Conservation (phyloP, 352 stramenopile species). For the Phytophthora ohioensis region DNA sequence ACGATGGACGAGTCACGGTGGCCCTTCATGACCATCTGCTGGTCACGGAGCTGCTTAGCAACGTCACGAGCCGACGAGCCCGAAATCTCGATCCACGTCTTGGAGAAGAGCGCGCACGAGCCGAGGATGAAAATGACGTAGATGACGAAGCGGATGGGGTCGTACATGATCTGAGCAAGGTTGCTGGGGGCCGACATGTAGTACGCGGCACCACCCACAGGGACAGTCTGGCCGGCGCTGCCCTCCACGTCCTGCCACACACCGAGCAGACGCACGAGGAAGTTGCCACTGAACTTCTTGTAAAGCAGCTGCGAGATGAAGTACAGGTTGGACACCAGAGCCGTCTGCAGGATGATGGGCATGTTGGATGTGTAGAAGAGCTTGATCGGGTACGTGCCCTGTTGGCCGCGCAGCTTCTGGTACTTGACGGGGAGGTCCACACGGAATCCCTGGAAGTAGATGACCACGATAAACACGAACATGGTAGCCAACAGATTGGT, state of each 20-base stretch:
- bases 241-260: conserved; percentile 98
- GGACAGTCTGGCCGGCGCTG: conserved; percentile 93
- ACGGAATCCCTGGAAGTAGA: conserved; percentile 99
- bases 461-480: conserved; percentile 99
- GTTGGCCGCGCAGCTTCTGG: conserved; percentile 98
- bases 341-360: conserved; percentile 99
- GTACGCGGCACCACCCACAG: conserved; percentile 97
- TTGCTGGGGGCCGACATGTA: conserved; percentile 98
- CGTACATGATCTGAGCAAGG: conserved; percentile 97
- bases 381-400: conserved; percentile 99
- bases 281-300: conserved; percentile 98
- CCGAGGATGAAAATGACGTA: conserved; percentile 99
- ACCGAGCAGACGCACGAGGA: conserved; percentile 97
- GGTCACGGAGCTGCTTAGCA: conserved; percentile 98
- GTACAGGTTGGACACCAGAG: conserved; percentile 99
- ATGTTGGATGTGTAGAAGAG: conserved; percentile 99
- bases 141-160: conserved; percentile 98
- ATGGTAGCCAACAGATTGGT: conserved; percentile 99
- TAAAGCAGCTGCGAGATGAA: conserved; percentile 99
- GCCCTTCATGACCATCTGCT: conserved; percentile 99
- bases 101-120: conserved; percentile 98
- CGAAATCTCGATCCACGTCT: conserved; percentile 99
- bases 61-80: conserved; percentile 97
- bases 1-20: conserved; percentile 98
- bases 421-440: conserved; percentile 96